Evolutionary conservation across 1,284 basidiomycete species (phyloP), one percentile per base, ranked within the genome.

Genomic region (Cutaneotrichosporon sp.): DNA sequence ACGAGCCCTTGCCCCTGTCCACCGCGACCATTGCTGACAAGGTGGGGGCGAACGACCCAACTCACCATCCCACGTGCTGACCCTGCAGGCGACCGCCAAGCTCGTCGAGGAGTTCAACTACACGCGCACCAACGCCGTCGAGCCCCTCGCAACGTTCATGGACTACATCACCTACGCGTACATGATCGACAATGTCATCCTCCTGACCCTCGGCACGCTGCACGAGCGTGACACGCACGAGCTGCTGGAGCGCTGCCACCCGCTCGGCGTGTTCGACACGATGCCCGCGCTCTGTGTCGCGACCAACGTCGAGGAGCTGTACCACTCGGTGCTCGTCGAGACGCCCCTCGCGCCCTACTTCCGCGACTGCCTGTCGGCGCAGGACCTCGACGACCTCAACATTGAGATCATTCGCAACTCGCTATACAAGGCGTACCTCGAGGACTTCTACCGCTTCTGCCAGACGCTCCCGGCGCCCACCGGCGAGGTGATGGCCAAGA

Each of bases 341-440:
- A 99, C 97, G 1, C 95, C 97, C 0, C 82, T 99, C 27, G 95
- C 97, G 1, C 92, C 94, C 4, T 99, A 99, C 82, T 99, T 99
- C 86, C 88, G 92, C 38, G 90, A 94, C 72, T 97, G 95, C 79
- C 85, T 99, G 50, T 91, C 93, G 25, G 95, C 95, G 9, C 87
- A 91, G 34, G 97, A 99, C 77, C 86, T 99, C 43, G 97, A 99
- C 78, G 97, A 99, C 79, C 87, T 99, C 67, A 98, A 99, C 83
- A 99, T 99, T 72, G 97, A 99, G 82, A 98, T 99, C 81, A 95
- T 99, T 80, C 92, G 97, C 52, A 99, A 99, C 82, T 95, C 95
- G n/a, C 89, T 99, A 51, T 99, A 99, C 86, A 98, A 97, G 81
- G 90, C 95, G 16, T 99, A 99, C 81, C 88, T 99, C 61, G 95